Base-by-base conservation (phyloP, 371 early-diverging fungal genomes). In the Capniomyces stellatus region DNA sequence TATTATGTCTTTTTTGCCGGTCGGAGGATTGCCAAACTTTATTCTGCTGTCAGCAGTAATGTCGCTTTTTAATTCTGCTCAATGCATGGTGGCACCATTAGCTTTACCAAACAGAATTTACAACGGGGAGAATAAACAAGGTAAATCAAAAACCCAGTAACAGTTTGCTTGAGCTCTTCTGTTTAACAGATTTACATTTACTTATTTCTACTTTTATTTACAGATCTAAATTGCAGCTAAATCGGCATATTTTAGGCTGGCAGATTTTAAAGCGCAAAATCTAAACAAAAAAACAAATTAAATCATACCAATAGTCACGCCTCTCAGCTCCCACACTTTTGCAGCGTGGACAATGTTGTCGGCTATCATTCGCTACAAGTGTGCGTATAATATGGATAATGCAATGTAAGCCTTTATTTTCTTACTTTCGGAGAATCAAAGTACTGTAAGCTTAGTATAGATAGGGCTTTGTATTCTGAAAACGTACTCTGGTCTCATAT, bases 321-420 rank as follows among this genome's bases (percentile, higher is more conserved):
- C 58, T 19, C 60, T 67, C 51, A 59, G 66, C 6, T 67, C 67
- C 25, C 67, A 67, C 35, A 46, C 66, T 28, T 67, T 67, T 57
- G 67, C 66, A 2, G 62, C 67, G n/a, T 67, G 67, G 67, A 67
- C 67, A 0, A 59, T 64, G 27, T 60, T 67, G 27, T 67, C 67
- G 31, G 67, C 67, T 0, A 41, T 67, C 8, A 47, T 67, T 47
- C 58, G 67, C 23, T 67, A 67, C 56, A 51, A 67, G 58, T 67
- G 67, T 50, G 63, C 67, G 18, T 66, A 55, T 52, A 66, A 67
- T 53, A 66, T 67, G 67, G 49, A 22, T 49, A 59, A 67, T 39
- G 53, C 46, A 31, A 23, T 63, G 46, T 44, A 44, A 44, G 46
- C 25, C 25, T 44, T 44, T 44, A 44, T 22, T 8, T 44, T n/a